Evolutionary conservation across 306 rosid species (phyloP).

Genomic region (Castanea mollissima): DNA sequence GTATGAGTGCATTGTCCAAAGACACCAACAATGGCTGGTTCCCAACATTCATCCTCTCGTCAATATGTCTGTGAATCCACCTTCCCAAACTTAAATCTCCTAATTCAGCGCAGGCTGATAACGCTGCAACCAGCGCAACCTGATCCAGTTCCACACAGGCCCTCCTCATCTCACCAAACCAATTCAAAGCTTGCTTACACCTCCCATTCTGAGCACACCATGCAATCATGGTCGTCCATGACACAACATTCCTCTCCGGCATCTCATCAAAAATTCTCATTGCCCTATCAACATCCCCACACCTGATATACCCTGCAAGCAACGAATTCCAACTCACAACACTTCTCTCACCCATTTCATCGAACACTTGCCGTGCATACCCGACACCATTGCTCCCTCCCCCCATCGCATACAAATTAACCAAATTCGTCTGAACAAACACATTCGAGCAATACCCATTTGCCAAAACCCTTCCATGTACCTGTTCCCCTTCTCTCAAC

Average conservation of each 20-base stretch:
- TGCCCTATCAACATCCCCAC: conserved; percentile 44
- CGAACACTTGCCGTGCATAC: conserved; percentile 55
- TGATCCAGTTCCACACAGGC: conserved; percentile 54
- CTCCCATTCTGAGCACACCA: conserved; percentile 53
- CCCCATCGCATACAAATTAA: conserved; percentile 36
- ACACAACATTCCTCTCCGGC: conserved; percentile 55
- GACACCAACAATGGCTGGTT: conserved; percentile 36
- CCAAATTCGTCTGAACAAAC: conserved; percentile 58
- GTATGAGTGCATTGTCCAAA: conserved; percentile 71
- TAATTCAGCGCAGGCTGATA: conserved; percentile 68
- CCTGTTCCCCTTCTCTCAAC: conserved; percentile 61
- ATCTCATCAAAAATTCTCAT: conserved; percentile 46
- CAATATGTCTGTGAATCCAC: conserved; percentile 60
- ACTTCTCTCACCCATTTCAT: conserved; percentile 52
- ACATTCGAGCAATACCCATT: conserved; percentile 59
- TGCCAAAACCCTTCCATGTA: conserved; percentile 50
- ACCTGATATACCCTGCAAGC: conserved; percentile 53
- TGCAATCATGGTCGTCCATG: conserved; percentile 71
- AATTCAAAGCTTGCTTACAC: conserved; percentile 46
- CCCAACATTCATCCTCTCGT: conserved; percentile 28
- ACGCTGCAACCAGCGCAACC: conserved; percentile 56
- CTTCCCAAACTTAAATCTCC: conserved; percentile 65
- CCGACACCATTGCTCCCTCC: conserved; percentile 20
- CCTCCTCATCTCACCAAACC: conserved; percentile 69
- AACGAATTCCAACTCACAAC: conserved; percentile 68